These are phyloP conservation scores for Trichomonascaceae sp. DNA, from an alignment of 1,139 yeast species.

Conservation along the genomic window DNA sequence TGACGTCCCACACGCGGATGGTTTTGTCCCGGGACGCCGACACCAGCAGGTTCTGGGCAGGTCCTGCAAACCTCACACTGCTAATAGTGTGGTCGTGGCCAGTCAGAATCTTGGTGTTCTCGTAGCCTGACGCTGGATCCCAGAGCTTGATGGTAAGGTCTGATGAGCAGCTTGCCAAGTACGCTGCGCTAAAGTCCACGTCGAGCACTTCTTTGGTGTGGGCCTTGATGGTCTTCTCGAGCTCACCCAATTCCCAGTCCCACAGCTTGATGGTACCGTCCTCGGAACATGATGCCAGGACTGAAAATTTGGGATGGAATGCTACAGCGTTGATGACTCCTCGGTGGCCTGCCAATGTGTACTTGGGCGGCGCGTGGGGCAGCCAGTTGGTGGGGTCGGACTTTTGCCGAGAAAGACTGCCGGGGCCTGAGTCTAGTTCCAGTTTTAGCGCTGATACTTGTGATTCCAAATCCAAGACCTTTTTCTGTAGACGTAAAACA, in stretches of 20 bases:
- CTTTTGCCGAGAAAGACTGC: conserved; percentile 15
- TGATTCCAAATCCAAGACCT: conserved; percentile 42
- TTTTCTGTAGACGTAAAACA: conserved; percentile 65
- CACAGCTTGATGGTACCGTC: conserved; percentile 68
- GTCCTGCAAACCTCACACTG: conserved; percentile 42
- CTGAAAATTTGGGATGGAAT: conserved; percentile 62
- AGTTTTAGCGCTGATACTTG: conserved; percentile 32
- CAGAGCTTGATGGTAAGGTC: conserved; percentile 65
- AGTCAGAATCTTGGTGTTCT: conserved; percentile 48
- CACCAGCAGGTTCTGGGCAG: conserved; percentile 35
- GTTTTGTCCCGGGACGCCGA: conserved; percentile 71
- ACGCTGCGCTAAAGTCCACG: conserved; percentile 31
- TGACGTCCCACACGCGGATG: conserved; percentile 65
- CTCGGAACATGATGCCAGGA: conserved; percentile 52
- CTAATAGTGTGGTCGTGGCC: conserved; percentile 94
- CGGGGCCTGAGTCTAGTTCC: conserved; percentile 28
- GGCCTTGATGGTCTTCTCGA: conserved; percentile 56
- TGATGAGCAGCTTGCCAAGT: conserved; percentile 57
- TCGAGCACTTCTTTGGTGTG: conserved; percentile 63
- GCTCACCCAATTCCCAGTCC: conserved; percentile 61
- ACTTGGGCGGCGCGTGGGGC: conserved; percentile 42
- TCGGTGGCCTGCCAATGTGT: conserved; percentile 40
- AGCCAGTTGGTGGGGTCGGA: conserved; percentile 43
- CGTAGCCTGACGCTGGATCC: conserved; percentile 41
- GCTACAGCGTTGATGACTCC: conserved; percentile 51